phyloP scores from a whole-genome alignment of 2,329 filamentous ascomycete species.

The Colletotrichum higginsianum region DNA sequence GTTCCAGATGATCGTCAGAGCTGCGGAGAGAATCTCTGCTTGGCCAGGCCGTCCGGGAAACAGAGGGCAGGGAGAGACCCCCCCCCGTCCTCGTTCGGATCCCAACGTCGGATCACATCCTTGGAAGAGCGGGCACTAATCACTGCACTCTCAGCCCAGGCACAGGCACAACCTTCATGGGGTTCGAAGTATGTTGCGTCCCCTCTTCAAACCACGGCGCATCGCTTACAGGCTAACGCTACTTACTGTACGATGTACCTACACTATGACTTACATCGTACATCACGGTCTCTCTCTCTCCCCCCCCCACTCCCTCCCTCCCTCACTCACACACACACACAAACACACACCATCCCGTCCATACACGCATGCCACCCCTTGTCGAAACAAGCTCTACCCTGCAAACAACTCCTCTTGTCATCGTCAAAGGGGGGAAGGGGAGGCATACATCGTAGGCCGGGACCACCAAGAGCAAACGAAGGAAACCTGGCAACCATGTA shows the following conservation, averaged over 20 bases:
- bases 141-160: slow-evolving; percentile 7
- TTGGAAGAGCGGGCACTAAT: background rate
- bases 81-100: background rate
- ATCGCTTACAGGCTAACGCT: too few relatives aligned
- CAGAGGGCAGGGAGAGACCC: slow-evolving; percentile 20
- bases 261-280: too few relatives aligned
- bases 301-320: too few relatives aligned
- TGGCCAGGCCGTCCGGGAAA: slow-evolving; percentile 27
- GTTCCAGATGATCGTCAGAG: slow-evolving; percentile 40
- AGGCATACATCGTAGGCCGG: background rate
- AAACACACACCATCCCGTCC: background rate
- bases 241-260: too few relatives aligned
- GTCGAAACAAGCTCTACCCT: slow-evolving; percentile 41
- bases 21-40: slow-evolving; percentile 35
- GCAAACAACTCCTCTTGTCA: slow-evolving; percentile 30
- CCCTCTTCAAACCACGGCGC: background rate
- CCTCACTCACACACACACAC: background rate
- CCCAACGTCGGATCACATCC: background rate
- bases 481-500: slow-evolving; percentile 28
- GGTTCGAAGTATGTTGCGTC: background rate
- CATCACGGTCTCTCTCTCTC: too few relatives aligned
- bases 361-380: slow-evolving; percentile 13
- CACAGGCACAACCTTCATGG: slow-evolving; percentile 11
- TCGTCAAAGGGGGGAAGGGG: slow-evolving; percentile 17
- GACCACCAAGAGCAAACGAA: background rate